Evolutionary conservation across 129 eudicot genomes (phyloP).

Genomic region (Arctium minus): DNA sequence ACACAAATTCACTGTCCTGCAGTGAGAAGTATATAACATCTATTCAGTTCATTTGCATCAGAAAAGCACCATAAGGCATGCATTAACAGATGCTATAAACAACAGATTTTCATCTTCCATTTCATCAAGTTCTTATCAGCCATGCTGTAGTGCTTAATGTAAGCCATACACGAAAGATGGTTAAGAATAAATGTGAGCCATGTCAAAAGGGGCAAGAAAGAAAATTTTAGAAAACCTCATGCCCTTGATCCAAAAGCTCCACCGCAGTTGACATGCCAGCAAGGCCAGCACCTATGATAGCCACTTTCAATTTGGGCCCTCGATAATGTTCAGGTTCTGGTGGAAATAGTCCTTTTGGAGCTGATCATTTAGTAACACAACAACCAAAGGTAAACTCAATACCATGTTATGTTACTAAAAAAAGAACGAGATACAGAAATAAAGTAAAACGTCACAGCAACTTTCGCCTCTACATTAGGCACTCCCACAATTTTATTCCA

Average conservation of each 20-base stretch:
- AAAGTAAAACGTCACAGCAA: neutral
- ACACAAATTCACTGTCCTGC: neutral
- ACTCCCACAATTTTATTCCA: neutral
- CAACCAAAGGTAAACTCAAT: slow-evolving; percentile 23
- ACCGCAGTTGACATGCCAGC: slow-evolving; percentile 99
- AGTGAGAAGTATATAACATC: neutral
- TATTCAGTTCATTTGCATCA: neutral
- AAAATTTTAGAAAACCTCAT: slow-evolving; percentile 50
- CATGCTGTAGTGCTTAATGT: neutral
- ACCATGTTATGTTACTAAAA: slow-evolving; percentile 4
- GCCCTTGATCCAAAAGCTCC: slow-evolving; percentile 98
- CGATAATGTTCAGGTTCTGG: slow-evolving; percentile 91
- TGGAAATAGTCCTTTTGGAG: slow-evolving; percentile 97
- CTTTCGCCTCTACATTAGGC: neutral
- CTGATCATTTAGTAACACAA: slow-evolving; percentile 39
- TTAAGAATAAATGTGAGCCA: neutral
- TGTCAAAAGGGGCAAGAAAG: slow-evolving; percentile 1
- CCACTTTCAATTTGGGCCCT: slow-evolving; percentile 97
- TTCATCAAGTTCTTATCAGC: slow-evolving; percentile 2
- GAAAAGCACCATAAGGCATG: neutral
- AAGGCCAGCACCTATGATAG: slow-evolving; percentile 96
- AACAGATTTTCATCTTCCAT: neutral
- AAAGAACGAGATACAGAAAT: neutral
- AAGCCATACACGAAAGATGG: neutral
- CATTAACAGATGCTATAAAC: neutral